phyloP scores from a whole-genome alignment of 352 stramenopile genomes.

The Thraustochytrium striatum region DNA sequence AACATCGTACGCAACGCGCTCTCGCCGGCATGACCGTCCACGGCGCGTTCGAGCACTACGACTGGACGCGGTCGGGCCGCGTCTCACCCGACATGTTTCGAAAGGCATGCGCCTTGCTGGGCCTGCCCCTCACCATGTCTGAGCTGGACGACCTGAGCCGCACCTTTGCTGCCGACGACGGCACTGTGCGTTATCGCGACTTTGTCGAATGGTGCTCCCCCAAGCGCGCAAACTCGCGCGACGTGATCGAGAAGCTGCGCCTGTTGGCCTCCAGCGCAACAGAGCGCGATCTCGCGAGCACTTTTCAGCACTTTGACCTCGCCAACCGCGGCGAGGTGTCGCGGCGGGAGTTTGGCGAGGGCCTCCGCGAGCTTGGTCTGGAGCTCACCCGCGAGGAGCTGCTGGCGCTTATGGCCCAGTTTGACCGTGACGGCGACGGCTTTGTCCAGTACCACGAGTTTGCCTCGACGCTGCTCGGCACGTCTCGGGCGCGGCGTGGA shows the following conservation, averaged over 20 bases:
- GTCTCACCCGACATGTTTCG: constrained; percentile 15
- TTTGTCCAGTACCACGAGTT: constrained; percentile 34
- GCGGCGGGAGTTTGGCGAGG: constrained; percentile 16
- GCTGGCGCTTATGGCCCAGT: constrained; percentile 21
- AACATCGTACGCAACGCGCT: constrained; percentile 27
- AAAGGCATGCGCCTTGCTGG: not conserved
- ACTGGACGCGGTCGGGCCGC: constrained; percentile 8
- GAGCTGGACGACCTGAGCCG: not conserved
- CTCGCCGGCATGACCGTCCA: constrained; percentile 10
- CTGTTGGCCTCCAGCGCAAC: not conserved
- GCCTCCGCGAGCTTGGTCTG: not conserved
- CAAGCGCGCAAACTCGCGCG: not conserved
- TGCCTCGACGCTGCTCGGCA: not conserved
- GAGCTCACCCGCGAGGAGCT: not conserved
- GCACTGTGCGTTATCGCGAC: not conserved
- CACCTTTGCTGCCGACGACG: not conserved
- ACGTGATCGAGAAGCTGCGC: constrained; percentile 29
- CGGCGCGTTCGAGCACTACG: constrained; percentile 36
- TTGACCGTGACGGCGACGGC: constrained; percentile 41
- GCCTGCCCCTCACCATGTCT: constrained; percentile 7
- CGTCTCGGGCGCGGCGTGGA: no score
- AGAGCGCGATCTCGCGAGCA: not conserved
- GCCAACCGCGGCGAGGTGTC: constrained; percentile 1
- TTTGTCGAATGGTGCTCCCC: constrained; percentile 18
- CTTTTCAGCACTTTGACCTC: constrained; percentile 37